These are phyloP conservation scores for Metarhizium album DNA, from an alignment of 2,329 filamentous ascomycete species.

Conservation along the genomic window DNA sequence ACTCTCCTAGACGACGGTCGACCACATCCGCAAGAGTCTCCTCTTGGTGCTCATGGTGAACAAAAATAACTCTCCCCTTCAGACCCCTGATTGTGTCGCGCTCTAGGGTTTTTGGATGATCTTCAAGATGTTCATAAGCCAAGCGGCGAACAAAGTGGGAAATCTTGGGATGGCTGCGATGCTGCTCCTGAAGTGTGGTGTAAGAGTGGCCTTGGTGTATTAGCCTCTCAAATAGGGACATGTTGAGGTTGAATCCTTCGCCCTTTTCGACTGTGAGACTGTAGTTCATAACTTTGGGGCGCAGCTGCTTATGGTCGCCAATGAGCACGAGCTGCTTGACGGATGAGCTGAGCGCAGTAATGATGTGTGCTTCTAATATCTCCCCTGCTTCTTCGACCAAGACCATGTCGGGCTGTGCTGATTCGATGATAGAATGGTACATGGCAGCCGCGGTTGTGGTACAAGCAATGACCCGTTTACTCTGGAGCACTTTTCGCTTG, in stretches of 20 bases:
- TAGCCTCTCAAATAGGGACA: constrained; percentile 59
- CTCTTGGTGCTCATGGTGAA: constrained; percentile 52
- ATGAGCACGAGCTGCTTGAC: constrained; percentile 58
- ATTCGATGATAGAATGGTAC: constrained; percentile 41
- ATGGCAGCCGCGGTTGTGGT: constrained; percentile 63
- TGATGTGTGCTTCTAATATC: constrained; percentile 53
- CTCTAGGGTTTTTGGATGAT: constrained; percentile 37
- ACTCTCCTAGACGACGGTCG: constrained; percentile 38
- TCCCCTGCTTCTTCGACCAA: constrained; percentile 66
- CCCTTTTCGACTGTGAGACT: constrained; percentile 51
- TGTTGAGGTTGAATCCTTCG: constrained; percentile 54
- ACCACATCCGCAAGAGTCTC: constrained; percentile 34
- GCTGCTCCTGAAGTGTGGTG: constrained; percentile 47
- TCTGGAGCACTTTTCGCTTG: constrained; percentile 32
- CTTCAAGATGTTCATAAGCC: constrained; percentile 51
- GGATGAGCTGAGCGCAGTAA: constrained; percentile 44
- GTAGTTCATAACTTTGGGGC: constrained; percentile 56
- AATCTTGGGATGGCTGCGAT: constrained; percentile 60
- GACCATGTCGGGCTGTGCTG: constrained; percentile 46
- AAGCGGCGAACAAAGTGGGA: constrained; percentile 45
- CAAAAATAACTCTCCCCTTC: constrained; percentile 48
- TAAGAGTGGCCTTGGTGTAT: constrained; percentile 44
- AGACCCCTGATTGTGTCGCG: constrained; percentile 45
- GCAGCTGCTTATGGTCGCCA: constrained; percentile 63
- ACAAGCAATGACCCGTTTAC: constrained; percentile 53